phyloP scores from a whole-genome alignment of 1,284 basidiomycete genomes.

The Schizophyllum amplum region DNA sequence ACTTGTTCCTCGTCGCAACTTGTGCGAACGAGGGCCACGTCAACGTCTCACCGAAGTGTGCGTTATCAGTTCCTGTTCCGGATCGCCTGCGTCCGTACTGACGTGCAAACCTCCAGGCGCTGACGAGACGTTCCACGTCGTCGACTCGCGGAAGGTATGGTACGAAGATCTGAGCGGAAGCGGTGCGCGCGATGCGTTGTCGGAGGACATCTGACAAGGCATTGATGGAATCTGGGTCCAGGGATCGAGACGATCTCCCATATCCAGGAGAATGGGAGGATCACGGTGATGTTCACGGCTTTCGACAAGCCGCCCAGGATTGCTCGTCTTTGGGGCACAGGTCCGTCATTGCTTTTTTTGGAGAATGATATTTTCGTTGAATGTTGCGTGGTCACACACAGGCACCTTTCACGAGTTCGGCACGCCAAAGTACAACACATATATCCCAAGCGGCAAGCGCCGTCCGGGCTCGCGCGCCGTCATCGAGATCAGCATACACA shows the following conservation, averaged over 20 bases:
- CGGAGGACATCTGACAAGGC: neutral
- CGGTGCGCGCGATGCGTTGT: slow-evolving; percentile 31
- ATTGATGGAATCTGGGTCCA: too few species aligned
- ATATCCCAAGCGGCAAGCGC: slow-evolving; percentile 33
- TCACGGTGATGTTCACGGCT: slow-evolving; percentile 49
- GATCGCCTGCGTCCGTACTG: too few species aligned
- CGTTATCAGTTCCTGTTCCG: too few species aligned
- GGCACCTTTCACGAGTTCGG: slow-evolving; percentile 46
- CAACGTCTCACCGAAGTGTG: slow-evolving; percentile 46
- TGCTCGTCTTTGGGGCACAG: slow-evolving; percentile 44
- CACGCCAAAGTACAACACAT: slow-evolving; percentile 37
- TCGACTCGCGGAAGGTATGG: slow-evolving; percentile 42
- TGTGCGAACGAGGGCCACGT: slow-evolving; percentile 39
- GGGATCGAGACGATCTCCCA: slow-evolving; percentile 55
- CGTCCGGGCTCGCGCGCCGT: slow-evolving; percentile 44
- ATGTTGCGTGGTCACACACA: too few species aligned
- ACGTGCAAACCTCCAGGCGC: too few species aligned
- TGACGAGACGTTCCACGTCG: slow-evolving; percentile 39
- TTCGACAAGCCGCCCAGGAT: slow-evolving; percentile 47
- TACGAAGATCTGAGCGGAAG: slow-evolving; percentile 54
- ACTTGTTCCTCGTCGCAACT: slow-evolving; percentile 53
- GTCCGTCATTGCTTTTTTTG: too few species aligned
- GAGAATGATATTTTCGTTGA: too few species aligned
- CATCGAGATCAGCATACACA: slow-evolving; percentile 42
- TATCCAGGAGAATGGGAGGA: slow-evolving; percentile 46